Conservation (phyloP, 176 grass and related monocot species). For the Triticum dicoccoides region DNA sequence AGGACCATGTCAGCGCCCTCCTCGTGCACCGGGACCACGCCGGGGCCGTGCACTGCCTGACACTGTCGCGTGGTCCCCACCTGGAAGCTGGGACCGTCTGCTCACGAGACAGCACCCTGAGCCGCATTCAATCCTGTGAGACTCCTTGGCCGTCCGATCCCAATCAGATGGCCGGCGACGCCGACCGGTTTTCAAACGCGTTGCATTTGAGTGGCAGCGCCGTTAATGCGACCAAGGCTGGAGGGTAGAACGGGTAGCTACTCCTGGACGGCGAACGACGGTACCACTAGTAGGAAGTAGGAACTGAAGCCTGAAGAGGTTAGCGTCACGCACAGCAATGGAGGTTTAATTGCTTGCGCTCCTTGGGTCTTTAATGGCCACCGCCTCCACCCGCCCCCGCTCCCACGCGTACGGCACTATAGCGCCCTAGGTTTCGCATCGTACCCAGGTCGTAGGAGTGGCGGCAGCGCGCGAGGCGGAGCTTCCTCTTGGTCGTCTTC, state of each 20-base stretch:
- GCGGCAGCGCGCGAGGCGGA: background rate
- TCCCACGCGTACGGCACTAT: slow-evolving; percentile 24
- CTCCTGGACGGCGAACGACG: slow-evolving; percentile 21
- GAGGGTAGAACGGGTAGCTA: background rate
- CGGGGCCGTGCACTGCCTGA: background rate
- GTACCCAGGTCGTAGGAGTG: background rate
- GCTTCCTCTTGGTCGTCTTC: background rate
- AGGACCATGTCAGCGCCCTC: slow-evolving; percentile 6
- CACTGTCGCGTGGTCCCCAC: slow-evolving; percentile 24
- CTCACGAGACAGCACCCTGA: slow-evolving; percentile 32
- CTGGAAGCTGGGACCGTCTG: background rate
- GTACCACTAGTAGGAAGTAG: background rate
- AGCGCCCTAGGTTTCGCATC: slow-evolving; percentile 4
- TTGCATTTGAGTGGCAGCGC: background rate
- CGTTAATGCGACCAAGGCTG: background rate
- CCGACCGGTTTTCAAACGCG: slow-evolving; percentile 31
- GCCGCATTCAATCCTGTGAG: background rate
- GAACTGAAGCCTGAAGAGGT: slow-evolving; percentile 15
- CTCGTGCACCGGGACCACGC: background rate
- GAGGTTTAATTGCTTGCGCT: slow-evolving; percentile 33
- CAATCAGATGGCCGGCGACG: background rate
- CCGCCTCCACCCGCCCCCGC: background rate
- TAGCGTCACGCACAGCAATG: slow-evolving; percentile 28
- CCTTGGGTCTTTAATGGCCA: slow-evolving; percentile 54
- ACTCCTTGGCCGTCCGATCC: background rate